Conservation (phyloP, 129 eudicot species). For the Flaveria robusta region DNA sequence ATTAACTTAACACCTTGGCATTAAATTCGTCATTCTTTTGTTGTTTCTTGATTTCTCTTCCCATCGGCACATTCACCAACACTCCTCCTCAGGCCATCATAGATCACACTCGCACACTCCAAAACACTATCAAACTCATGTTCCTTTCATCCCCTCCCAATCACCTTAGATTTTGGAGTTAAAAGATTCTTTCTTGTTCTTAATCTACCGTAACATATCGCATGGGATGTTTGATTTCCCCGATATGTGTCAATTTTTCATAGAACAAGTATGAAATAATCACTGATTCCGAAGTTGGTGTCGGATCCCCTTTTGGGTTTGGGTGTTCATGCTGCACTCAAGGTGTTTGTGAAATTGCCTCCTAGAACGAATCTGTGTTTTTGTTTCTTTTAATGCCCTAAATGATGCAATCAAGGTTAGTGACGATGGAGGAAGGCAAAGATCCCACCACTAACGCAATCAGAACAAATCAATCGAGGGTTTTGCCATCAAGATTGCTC, state of each 20-base stretch:
- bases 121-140: slow-evolving; percentile 20
- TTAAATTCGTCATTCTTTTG: slow-evolving; percentile 19
- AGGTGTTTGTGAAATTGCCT: slow-evolving; percentile 40
- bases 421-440: slow-evolving; percentile 68
- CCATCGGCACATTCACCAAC: slow-evolving; percentile 32
- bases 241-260: not conserved
- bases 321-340: not conserved
- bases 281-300: not conserved
- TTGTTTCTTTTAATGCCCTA: slow-evolving; percentile 7
- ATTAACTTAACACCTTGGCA: too few relatives aligned
- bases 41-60: slow-evolving; percentile 20
- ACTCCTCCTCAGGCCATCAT: slow-evolving; percentile 12
- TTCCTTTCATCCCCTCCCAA: slow-evolving; percentile 17
- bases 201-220: not conserved
- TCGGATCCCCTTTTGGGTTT: slow-evolving; percentile 18
- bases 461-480: slow-evolving; percentile 42
- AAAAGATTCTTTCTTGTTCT: not conserved
- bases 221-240: not conserved
- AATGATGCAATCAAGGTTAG: slow-evolving; percentile 45
- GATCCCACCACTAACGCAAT: slow-evolving; percentile 31
- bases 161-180: slow-evolving; percentile 24
- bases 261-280: not conserved
- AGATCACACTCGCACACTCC: slow-evolving; percentile 7
- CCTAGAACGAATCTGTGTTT: slow-evolving; percentile 18
- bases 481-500: slow-evolving; percentile 55